These are phyloP conservation scores for Iberis pinnata DNA, from an alignment of 345 rosid species.

Conservation along the genomic window DNA sequence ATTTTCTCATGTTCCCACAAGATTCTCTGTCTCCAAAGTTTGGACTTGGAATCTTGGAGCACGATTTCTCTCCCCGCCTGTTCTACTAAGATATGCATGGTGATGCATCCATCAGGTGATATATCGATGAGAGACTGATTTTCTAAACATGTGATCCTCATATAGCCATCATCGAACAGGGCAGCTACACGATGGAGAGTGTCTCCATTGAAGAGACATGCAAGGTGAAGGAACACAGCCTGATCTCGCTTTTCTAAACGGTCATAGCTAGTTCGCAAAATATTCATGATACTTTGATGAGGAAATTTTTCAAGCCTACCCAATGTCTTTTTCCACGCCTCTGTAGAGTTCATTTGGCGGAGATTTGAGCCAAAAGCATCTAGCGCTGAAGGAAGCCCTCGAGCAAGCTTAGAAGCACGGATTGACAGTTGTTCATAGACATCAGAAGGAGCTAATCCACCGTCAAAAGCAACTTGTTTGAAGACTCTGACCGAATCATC, in stretches of 20 bases:
- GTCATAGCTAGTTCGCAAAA: conserved; percentile 6
- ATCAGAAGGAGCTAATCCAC: conserved; percentile 7
- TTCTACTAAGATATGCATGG: conserved; percentile 20
- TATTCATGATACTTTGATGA: neutral
- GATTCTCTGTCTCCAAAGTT: neutral
- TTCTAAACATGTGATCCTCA: neutral
- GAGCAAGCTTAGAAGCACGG: conserved; percentile 19
- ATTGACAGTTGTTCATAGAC: neutral
- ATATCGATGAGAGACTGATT: conserved; percentile 17
- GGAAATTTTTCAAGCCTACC: neutral
- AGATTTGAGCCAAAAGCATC: conserved; percentile 3
- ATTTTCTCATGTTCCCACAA: conserved; percentile 11
- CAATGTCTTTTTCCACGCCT: conserved; percentile 10
- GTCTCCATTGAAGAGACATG: conserved; percentile 28
- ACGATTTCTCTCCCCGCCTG: conserved; percentile 23
- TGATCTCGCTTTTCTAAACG: neutral
- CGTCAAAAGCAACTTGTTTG: conserved; percentile 16
- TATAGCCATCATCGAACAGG: neutral
- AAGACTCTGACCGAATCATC: conserved; percentile 5
- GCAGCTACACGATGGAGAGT: neutral
- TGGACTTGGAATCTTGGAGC: neutral
- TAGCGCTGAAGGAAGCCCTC: conserved; percentile 21
- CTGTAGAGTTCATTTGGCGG: neutral
- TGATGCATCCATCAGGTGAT: neutral
- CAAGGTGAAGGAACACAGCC: conserved; percentile 15